Conservation (phyloP, 129 eudicot genomes). For the Chrysanthemum lavandulifolium region DNA sequence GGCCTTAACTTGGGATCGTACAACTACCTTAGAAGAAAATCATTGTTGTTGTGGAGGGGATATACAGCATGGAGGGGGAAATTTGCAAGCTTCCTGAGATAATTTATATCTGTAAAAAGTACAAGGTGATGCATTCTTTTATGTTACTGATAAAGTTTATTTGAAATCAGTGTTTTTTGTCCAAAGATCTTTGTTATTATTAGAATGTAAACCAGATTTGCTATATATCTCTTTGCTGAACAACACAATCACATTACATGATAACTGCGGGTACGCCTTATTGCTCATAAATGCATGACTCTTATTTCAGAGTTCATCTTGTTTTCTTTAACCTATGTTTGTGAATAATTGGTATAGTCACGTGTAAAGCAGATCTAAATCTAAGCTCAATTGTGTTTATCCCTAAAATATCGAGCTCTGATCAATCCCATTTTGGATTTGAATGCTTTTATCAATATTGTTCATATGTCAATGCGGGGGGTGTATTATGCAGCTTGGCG, state of each 20-base stretch:
- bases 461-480: too few relatives aligned
- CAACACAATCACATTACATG: not conserved
- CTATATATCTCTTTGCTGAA: not conserved
- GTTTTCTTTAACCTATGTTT: too few relatives aligned
- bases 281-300: not conserved
- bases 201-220: not conserved
- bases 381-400: too few relatives aligned
- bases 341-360: too few relatives aligned
- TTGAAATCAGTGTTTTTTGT: too few relatives aligned
- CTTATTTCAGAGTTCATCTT: too few relatives aligned
- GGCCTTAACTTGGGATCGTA: too few relatives aligned
- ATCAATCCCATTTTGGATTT: too few relatives aligned
- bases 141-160: constrained; percentile 4
- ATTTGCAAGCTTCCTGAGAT: constrained; percentile 98
- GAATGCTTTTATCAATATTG: too few relatives aligned
- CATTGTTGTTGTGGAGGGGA: constrained; percentile 92
- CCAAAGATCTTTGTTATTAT: too few relatives aligned
- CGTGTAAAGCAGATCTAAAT: too few relatives aligned
- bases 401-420: too few relatives aligned
- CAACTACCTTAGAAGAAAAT: constrained; percentile 99
- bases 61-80: constrained; percentile 99
- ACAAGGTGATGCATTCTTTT: constrained; percentile 53
- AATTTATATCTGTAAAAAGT: constrained; percentile 84
- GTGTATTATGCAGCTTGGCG: not conserved
- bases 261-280: not conserved